Evolutionary conservation across 345 rosid genomes (phyloP).

Genomic region (Cardamine occulta): DNA sequence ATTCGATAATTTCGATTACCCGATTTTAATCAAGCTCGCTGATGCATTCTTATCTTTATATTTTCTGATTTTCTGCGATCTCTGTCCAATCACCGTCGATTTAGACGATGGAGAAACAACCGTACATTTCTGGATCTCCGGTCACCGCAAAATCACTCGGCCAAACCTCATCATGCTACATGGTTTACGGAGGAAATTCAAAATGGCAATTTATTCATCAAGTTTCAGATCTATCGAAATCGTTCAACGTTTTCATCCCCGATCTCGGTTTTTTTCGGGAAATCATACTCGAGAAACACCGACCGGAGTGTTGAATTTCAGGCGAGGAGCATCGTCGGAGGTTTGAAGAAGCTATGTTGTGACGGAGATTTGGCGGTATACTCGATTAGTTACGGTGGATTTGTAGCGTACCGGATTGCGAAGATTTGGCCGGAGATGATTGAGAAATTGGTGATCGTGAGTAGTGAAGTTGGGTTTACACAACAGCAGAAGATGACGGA

Average conservation of each 20-base stretch:
- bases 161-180: conserved; percentile 67
- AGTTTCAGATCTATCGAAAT: conserved; percentile 50
- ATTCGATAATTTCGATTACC: conserved; percentile 39
- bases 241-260: conserved; percentile 63
- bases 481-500: conserved; percentile 54
- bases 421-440: conserved; percentile 53
- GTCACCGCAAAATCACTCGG: conserved; percentile 45
- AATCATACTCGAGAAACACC: conserved; percentile 46
- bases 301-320: conserved; percentile 62
- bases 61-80: conserved; percentile 48
- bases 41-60: conserved; percentile 53
- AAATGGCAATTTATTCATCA: conserved; percentile 71
- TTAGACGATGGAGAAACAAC: conserved; percentile 59
- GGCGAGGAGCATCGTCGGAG: conserved; percentile 59
- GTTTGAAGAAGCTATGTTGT: conserved; percentile 60
- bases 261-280: conserved; percentile 75
- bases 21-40: conserved; percentile 47
- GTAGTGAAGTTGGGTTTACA: conserved; percentile 58
- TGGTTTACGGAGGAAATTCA: conserved; percentile 71
- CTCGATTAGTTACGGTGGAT: conserved; percentile 81
- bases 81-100: conserved; percentile 59
- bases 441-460: conserved; percentile 68
- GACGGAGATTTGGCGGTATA: conserved; percentile 44
- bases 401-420: conserved; percentile 72
- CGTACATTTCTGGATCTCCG: conserved; percentile 64